Percentiles rank a stretch among this genome's conserved stretches.
Conservation (phyloP, 805 yeast species). For the Starmerella stigmatis region DNA sequence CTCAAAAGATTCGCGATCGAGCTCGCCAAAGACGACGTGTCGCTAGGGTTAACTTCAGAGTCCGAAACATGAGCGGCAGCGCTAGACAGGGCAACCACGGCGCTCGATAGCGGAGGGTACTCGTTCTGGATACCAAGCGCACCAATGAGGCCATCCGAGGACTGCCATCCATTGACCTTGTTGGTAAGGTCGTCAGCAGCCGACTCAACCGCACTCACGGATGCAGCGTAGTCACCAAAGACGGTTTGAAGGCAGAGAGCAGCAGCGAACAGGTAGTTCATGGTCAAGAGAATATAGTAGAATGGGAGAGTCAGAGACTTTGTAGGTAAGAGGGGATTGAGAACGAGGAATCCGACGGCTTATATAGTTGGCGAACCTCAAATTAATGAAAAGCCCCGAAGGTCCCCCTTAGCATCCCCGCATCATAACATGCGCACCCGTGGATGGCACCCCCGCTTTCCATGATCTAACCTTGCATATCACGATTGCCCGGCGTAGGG, state of each 20-base stretch:
- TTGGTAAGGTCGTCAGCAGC: slow-evolving; percentile 1
- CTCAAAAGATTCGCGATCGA: slow-evolving; percentile 19
- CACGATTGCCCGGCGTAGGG: not conserved
- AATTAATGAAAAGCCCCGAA: too few species aligned
- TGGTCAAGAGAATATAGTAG: too few species aligned
- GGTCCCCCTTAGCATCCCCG: too few species aligned
- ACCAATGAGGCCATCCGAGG: slow-evolving; percentile 18
- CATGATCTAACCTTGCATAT: not conserved
- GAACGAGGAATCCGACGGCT: not conserved
- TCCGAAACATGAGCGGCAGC: slow-evolving; percentile 11
- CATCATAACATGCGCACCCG: too few species aligned
- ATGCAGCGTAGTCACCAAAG: not conserved
- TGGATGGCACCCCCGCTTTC: slow-evolving; percentile 1
- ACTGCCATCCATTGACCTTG: not conserved
- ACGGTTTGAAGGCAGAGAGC: not conserved
- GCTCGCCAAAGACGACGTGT: slow-evolving; percentile 11
- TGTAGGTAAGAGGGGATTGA: too few species aligned
- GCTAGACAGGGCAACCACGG: slow-evolving; percentile 16
- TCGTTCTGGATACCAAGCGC: slow-evolving; percentile 28
- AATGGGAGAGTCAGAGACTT: too few species aligned
- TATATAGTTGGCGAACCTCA: too few species aligned
- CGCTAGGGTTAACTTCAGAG: slow-evolving; percentile 11
- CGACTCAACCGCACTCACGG: slow-evolving; percentile 1
- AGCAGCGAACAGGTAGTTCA: slow-evolving; percentile 6
- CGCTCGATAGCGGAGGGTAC: slow-evolving; percentile 21